Evolutionary conservation across 2,329 filamentous ascomycete species (phyloP).

Genomic region (Rhinocladiella mackenziei): DNA sequence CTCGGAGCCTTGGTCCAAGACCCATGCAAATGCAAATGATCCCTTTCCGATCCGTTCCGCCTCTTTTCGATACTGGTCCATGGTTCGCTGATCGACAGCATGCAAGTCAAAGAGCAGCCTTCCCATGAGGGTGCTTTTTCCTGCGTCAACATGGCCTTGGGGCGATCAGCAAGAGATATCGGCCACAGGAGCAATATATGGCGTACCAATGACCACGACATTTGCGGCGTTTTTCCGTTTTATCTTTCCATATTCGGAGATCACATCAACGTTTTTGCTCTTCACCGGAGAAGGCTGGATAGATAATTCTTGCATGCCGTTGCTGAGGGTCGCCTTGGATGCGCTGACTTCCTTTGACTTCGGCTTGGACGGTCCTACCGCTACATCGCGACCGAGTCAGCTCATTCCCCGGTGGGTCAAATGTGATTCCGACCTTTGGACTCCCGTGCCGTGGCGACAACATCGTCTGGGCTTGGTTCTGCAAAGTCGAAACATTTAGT

Average conservation of each 20-base stretch:
- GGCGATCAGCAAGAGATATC: constrained; percentile 25
- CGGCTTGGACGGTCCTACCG: constrained; percentile 38
- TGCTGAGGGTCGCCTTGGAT: constrained; percentile 34
- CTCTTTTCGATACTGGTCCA: constrained; percentile 84
- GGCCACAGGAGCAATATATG: constrained; percentile 6
- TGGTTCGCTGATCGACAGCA: constrained; percentile 78
- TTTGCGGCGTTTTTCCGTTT: constrained; percentile 76
- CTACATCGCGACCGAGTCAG: constrained; percentile 21
- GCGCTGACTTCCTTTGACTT: constrained; percentile 36
- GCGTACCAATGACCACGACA: constrained; percentile 85
- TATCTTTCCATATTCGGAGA: constrained; percentile 72
- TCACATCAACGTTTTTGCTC: constrained; percentile 78
- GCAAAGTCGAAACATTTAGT: constrained; percentile 59
- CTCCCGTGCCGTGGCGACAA: constrained; percentile 78
- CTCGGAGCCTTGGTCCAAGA: constrained; percentile 86
- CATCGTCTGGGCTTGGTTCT: constrained; percentile 85
- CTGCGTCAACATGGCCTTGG: constrained; percentile 88
- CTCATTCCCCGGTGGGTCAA: constrained; percentile 36
- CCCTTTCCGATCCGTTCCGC: constrained; percentile 89
- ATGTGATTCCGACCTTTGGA: constrained; percentile 60
- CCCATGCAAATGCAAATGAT: constrained; percentile 95
- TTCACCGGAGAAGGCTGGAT: constrained; percentile 52
- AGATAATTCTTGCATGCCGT: constrained; percentile 47
- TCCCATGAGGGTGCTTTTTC: constrained; percentile 97
- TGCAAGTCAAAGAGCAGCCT: constrained; percentile 85